phyloP scores from a whole-genome alignment of 2,329 filamentous ascomycete species.

The Dissoconium aciculare region DNA sequence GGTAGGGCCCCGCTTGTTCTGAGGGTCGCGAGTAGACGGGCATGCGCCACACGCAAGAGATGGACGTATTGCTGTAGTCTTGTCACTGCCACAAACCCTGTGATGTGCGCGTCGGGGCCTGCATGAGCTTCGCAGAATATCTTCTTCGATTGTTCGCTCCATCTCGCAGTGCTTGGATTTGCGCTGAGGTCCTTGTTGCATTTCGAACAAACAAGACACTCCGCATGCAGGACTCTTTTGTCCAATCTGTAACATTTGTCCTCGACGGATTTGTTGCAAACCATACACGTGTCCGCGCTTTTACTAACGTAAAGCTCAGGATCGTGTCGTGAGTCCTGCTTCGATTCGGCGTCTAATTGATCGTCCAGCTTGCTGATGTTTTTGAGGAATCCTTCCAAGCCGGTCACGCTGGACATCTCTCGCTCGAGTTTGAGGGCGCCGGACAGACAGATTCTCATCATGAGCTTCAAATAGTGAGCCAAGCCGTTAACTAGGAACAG shows the following conservation, averaged over 20 bases:
- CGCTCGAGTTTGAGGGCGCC: constrained; percentile 82
- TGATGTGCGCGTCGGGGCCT: constrained; percentile 40
- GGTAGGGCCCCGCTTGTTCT: constrained; percentile 69
- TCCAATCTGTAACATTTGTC: constrained; percentile 73
- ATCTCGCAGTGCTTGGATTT: constrained; percentile 53
- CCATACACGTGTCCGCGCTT: constrained; percentile 58
- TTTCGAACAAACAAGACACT: constrained; percentile 54
- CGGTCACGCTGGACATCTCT: constrained; percentile 58
- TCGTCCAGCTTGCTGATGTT: constrained; percentile 73
- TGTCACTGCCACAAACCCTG: constrained; percentile 59
- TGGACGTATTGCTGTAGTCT: constrained; percentile 93
- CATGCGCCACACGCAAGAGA: constrained; percentile 77
- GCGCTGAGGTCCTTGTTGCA: constrained; percentile 62
- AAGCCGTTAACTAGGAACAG: constrained; percentile 91
- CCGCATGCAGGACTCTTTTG: constrained; percentile 68
- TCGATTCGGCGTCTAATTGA: constrained; percentile 55
- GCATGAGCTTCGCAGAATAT: constrained; percentile 46
- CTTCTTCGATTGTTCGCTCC: constrained; percentile 51
- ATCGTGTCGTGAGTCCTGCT: constrained; percentile 28
- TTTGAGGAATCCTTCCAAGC: constrained; percentile 67
- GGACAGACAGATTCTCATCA: constrained; percentile 93
- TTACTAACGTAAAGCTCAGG: constrained; percentile 30
- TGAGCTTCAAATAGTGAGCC: constrained; percentile 90
- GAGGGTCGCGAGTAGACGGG: constrained; percentile 73
- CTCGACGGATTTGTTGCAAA: constrained; percentile 78